These are phyloP conservation scores for Aspergillus ibericus DNA, from an alignment of 2,329 filamentous ascomycete species.

Conservation along the genomic window DNA sequence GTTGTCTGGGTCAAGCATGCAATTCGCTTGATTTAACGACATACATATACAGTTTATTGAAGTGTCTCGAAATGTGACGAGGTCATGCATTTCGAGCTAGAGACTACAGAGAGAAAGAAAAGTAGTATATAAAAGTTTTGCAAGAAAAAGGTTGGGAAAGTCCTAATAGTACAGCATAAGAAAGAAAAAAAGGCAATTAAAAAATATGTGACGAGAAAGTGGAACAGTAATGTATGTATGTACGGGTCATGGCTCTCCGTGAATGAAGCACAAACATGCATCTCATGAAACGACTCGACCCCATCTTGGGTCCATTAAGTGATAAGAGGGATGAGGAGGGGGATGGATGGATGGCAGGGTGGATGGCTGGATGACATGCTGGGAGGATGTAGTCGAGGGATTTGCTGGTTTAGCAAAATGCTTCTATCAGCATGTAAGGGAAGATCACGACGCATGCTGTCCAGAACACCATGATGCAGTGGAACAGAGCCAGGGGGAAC, in stretches of 20 bases:
- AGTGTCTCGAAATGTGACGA: neutral
- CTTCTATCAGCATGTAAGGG: constrained; percentile 74
- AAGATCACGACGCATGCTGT: constrained; percentile 80
- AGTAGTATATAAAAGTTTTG: neutral
- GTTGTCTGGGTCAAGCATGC: too few relatives aligned
- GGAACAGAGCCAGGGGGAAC: constrained; percentile 64
- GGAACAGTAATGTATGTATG: neutral
- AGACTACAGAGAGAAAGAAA: neutral
- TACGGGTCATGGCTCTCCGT: neutral
- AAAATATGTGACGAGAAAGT: neutral
- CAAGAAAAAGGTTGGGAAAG: neutral
- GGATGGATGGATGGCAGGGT: neutral
- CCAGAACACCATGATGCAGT: constrained; percentile 70
- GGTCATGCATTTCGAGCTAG: too few relatives aligned
- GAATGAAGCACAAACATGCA: neutral
- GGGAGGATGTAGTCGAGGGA: neutral
- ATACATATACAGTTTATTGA: neutral
- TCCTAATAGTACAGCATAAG: neutral
- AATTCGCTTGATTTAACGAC: neutral
- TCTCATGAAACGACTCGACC: neutral
- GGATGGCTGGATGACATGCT: neutral
- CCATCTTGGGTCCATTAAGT: neutral
- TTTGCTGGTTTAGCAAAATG: constrained; percentile 39
- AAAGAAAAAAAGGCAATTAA: neutral
- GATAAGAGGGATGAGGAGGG: neutral